Evolutionary conservation across 2,329 filamentous ascomycete genomes (phyloP).

Genomic region (Arthrobotrys conoides): DNA sequence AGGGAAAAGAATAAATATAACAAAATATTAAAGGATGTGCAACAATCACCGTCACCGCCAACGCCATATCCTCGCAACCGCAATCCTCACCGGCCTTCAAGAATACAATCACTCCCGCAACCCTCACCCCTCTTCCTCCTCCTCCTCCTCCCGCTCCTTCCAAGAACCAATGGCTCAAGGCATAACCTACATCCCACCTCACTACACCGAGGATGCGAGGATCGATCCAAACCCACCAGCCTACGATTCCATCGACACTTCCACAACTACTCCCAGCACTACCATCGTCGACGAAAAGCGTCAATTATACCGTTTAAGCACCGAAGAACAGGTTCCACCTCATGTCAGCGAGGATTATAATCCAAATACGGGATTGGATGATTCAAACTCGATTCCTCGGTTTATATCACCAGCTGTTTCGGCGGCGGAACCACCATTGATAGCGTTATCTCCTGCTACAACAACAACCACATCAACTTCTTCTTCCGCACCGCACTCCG

Average conservation of each 20-base stretch:
- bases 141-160: constrained; percentile 33
- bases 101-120: constrained; percentile 29
- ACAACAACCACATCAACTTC: not conserved
- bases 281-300: constrained; percentile 37
- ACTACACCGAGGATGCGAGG: constrained; percentile 7
- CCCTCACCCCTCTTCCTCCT: not conserved
- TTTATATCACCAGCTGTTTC: not conserved
- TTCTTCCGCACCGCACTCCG: not conserved
- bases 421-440: not conserved
- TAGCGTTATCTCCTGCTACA: not conserved
- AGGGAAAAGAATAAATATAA: not conserved
- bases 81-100: constrained; percentile 36
- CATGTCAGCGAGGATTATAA: constrained; percentile 23
- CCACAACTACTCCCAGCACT: not conserved
- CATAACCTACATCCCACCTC: constrained; percentile 40
- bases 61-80: constrained; percentile 26
- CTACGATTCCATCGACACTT: constrained; percentile 37
- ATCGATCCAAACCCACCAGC: constrained; percentile 50
- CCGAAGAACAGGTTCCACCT: constrained; percentile 33
- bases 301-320: constrained; percentile 30
- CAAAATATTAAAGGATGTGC: constrained; percentile 2
- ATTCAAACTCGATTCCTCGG: constrained; percentile 3
- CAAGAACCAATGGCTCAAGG: constrained; percentile 53
- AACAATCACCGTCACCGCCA: constrained; percentile 6
- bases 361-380: constrained; percentile 41